Percentiles rank a stretch among this genome's conserved stretches.
These are phyloP conservation scores for Botrytis deweyae DNA, from an alignment of 2,329 filamentous ascomycete genomes.

Conservation along the genomic window DNA sequence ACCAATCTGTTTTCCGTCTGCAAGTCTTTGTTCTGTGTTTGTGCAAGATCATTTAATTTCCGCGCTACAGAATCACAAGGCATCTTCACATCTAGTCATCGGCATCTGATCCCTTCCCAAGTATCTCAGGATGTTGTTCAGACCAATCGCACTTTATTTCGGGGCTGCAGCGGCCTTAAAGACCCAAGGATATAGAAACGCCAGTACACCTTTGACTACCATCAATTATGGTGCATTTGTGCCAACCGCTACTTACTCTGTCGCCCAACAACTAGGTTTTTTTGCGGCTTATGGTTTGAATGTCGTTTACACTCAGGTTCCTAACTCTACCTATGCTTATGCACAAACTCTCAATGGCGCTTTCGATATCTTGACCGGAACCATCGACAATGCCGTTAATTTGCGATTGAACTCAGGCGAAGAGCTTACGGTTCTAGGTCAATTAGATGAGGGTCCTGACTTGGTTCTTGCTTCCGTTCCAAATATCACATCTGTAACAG, in stretches of 20 bases:
- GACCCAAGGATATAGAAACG: too few relatives aligned
- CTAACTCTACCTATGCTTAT: constrained; percentile 35
- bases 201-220: constrained; percentile 4
- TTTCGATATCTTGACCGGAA: constrained; percentile 38
- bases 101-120: too few relatives aligned
- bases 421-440: constrained; percentile 32
- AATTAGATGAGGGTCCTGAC: constrained; percentile 38
- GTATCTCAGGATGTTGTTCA: too few relatives aligned
- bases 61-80: too few relatives aligned
- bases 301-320: constrained; percentile 36
- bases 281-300: constrained; percentile 28
- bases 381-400: constrained; percentile 39
- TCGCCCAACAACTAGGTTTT: constrained; percentile 29
- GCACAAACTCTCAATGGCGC: constrained; percentile 23
- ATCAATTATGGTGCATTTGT: constrained; percentile 27
- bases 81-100: too few relatives aligned
- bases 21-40: too few relatives aligned
- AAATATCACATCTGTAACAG: constrained; percentile 33
- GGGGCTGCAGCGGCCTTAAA: too few relatives aligned
- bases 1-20: too few relatives aligned
- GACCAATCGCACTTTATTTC: too few relatives aligned
- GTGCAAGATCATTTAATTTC: too few relatives aligned
- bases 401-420: constrained; percentile 37
- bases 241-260: constrained; percentile 37
- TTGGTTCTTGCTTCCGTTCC: constrained; percentile 36